Evolutionary conservation across 768 basidiomycete species (phyloP).

Genomic region (Mycena leptocephala): DNA sequence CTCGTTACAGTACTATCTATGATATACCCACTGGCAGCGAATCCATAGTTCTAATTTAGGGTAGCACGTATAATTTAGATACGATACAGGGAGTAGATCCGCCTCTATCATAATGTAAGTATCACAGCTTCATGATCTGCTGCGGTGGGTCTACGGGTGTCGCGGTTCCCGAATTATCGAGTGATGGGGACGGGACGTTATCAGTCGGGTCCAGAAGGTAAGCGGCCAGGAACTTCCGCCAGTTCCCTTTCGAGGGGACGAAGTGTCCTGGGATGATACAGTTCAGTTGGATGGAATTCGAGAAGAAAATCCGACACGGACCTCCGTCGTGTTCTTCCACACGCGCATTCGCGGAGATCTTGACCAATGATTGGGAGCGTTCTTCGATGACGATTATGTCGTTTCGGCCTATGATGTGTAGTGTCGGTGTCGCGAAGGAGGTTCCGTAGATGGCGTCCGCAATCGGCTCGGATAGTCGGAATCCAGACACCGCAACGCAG

Average conservation of each 20-base stretch:
- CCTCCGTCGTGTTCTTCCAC: conserved; percentile 89
- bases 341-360: conserved; percentile 69
- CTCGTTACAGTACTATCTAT: no score
- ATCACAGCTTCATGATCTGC: conserved; percentile 20
- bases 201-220: conserved; percentile 72
- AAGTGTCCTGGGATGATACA: conserved; percentile 75
- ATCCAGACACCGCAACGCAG: conserved; percentile 85
- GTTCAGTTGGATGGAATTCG: background rate
- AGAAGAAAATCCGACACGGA: conserved; percentile 51
- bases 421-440: conserved; percentile 77
- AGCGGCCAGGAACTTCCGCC: conserved; percentile 82
- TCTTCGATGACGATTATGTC: conserved; percentile 85
- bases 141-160: conserved; percentile 55
- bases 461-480: conserved; percentile 65
- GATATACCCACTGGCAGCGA: no score
- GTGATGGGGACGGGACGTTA: conserved; percentile 62
- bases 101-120: background rate
- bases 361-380: conserved; percentile 72
- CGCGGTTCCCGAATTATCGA: conserved; percentile 61
- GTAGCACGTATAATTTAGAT: no score
- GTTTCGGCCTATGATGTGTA: conserved; percentile 85
- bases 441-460: conserved; percentile 65
- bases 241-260: conserved; percentile 83
- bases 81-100: no score
- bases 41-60: no score